Conservation (phyloP, 306 rosid genomes). For the Vicia faba region DNA sequence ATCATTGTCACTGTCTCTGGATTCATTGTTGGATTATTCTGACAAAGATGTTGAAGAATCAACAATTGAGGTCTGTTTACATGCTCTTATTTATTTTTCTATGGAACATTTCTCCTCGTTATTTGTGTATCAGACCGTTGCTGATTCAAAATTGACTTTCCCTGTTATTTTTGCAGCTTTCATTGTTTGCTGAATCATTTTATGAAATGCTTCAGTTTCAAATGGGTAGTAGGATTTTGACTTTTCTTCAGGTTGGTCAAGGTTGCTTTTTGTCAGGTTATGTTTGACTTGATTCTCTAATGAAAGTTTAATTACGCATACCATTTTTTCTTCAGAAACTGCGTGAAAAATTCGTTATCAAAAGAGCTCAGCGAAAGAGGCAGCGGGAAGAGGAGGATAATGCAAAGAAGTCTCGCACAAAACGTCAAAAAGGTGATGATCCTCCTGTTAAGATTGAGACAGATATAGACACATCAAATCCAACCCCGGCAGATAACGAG, state of each 20-base stretch:
- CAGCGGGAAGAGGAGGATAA: slow-evolving; percentile 66
- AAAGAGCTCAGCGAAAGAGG: slow-evolving; percentile 84
- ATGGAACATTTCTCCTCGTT: not conserved
- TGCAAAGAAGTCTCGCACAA: slow-evolving; percentile 43
- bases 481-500: slow-evolving; percentile 48
- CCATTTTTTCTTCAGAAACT: slow-evolving; percentile 51
- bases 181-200: slow-evolving; percentile 89
- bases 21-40: slow-evolving; percentile 80
- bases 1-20: slow-evolving; percentile 75
- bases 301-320: slow-evolving; percentile 17
- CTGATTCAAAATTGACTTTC: slow-evolving; percentile 11
- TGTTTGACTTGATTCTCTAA: slow-evolving; percentile 32
- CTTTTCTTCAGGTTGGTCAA: slow-evolving; percentile 85
- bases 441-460: slow-evolving; percentile 53
- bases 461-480: slow-evolving; percentile 44
- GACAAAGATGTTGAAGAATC: slow-evolving; percentile 95
- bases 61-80: slow-evolving; percentile 77
- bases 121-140: not conserved
- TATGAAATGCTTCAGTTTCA: slow-evolving; percentile 98
- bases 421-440: slow-evolving; percentile 65
- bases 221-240: slow-evolving; percentile 80
- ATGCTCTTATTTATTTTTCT: slow-evolving; percentile 2
- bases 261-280: not conserved
- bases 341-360: slow-evolving; percentile 68
- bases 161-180: slow-evolving; percentile 63